These are phyloP conservation scores for Chalciporus piperatus DNA, from an alignment of 768 basidiomycete species.

Conservation along the genomic window DNA sequence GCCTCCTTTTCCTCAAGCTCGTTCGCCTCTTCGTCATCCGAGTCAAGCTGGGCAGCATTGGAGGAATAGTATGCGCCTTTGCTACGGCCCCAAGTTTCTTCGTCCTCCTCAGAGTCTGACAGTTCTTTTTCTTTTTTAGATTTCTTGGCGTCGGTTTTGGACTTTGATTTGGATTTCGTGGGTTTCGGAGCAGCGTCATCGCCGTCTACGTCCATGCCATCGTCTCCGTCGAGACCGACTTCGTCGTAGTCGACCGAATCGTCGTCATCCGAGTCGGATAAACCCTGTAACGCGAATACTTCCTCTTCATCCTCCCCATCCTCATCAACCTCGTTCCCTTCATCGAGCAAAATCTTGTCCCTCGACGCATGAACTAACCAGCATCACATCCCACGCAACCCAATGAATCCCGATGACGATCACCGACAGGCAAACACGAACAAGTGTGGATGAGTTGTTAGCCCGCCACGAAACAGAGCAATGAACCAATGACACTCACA, in stretches of 20 bases:
- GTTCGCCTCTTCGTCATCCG: constrained; percentile 86
- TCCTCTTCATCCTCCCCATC: constrained; percentile 70
- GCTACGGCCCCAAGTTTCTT: constrained; percentile 76
- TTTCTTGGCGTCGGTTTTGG: constrained; percentile 13
- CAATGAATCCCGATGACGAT: not conserved
- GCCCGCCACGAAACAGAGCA: not conserved
- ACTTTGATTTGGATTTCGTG: constrained; percentile 12
- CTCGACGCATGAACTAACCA: constrained; percentile 64
- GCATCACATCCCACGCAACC: not conserved
- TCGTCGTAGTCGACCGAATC: constrained; percentile 7
- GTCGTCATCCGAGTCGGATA: constrained; percentile 27
- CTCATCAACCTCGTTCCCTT: constrained; percentile 45
- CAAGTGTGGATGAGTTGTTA: no score
- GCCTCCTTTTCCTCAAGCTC: constrained; percentile 89
- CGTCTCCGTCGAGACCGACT: constrained; percentile 9
- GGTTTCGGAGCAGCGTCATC: not conserved
- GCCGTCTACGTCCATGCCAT: constrained; percentile 26
- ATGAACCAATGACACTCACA: constrained; percentile 55
- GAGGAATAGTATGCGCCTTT: constrained; percentile 85
- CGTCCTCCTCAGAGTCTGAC: constrained; percentile 32
- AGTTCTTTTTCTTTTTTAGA: constrained; percentile 1
- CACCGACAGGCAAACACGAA: constrained; percentile 1
- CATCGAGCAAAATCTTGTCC: constrained; percentile 77
- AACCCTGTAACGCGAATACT: constrained; percentile 71
- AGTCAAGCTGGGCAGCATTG: constrained; percentile 76